Evolutionary conservation across 2,329 filamentous ascomycete species (phyloP), one percentile per base, ranked within the genome.

Genomic region (Cryphonectria parasitica): DNA sequence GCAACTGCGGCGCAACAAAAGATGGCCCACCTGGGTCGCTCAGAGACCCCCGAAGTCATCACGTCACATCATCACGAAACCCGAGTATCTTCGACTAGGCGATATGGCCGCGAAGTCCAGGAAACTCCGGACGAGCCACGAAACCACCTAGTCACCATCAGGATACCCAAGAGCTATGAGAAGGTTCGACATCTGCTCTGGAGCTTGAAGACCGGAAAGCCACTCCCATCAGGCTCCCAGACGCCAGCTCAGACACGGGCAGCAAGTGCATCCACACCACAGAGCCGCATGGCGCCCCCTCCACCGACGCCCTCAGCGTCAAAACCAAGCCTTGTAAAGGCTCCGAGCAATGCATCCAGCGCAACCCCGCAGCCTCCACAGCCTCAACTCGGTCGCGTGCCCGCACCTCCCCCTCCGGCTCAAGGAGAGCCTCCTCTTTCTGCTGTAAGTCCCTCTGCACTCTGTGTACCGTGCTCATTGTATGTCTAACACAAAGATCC

Each of bases 1-100:
- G 95, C 95, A 22, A 91, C 90, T 36, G 92, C 91, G 60, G 95
- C 95, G 5, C 92, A 95, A 78, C 93, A 94, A 74, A 92, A 95
- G 69, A 95, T 98, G 89, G 91, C 91, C 49, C 91, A 93, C 74
- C 79, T 93, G 65, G 90, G 90, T 65, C 91, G 96, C 72, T 98
- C 95, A 43, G 93, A 95, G 78, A 98, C 96, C 0, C 96, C 96
- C 3, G 96, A 98, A 79, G 85, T 90, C 13, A 87, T 85, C 68
- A 83, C 87, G 49, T 77, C 80, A 39, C 91, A 90, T 75, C 90
- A 90, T 76, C 89, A 92, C 76, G 94, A 97, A 79, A 88, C 91
- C 1, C 86, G 94, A 76, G 89, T 69, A 22, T 56, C 64, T 5
- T 71, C 88, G 10, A 90, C 91, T 7, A 86, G 87, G 68, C 86